These are phyloP conservation scores for Eucalyptus regnans DNA, from an alignment of 345 rosid species.

Conservation along the genomic window DNA sequence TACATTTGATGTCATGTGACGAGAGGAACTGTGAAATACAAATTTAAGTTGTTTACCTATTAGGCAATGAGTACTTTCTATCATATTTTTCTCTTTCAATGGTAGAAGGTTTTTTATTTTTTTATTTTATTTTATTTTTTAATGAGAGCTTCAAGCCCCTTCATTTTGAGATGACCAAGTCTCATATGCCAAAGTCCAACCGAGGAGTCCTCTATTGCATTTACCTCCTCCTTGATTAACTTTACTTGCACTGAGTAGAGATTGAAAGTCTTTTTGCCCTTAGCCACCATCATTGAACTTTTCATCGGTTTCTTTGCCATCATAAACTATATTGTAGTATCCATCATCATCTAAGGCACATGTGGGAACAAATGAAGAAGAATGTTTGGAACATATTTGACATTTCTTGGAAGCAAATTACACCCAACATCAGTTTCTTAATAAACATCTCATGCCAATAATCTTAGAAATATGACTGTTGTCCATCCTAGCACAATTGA, in stretches of 20 bases:
- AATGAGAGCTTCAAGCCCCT: too few relatives aligned
- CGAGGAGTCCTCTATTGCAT: neutral
- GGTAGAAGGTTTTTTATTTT: too few relatives aligned
- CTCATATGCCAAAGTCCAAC: neutral
- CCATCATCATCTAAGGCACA: neutral
- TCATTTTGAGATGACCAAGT: too few relatives aligned
- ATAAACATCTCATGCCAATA: neutral
- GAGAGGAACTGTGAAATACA: neutral
- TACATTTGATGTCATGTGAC: neutral
- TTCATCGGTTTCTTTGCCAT: neutral
- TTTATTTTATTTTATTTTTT: too few relatives aligned
- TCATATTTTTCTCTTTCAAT: neutral
- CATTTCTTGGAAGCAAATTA: neutral
- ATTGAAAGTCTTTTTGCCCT: neutral
- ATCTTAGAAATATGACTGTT: neutral
- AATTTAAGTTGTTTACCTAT: neutral
- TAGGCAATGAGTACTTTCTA: neutral
- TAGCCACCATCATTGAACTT: neutral
- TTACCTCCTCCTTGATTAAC: neutral
- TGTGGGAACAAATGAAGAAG: neutral
- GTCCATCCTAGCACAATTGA: neutral
- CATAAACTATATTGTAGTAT: neutral
- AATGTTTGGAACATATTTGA: neutral
- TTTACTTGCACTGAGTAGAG: neutral
- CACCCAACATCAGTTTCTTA: neutral